A percentile compares a stretch with the other conserved stretches of the same genome.
phyloP scores from a whole-genome alignment of 2,329 filamentous ascomycete species.

The Paecilomyces formosus region DNA sequence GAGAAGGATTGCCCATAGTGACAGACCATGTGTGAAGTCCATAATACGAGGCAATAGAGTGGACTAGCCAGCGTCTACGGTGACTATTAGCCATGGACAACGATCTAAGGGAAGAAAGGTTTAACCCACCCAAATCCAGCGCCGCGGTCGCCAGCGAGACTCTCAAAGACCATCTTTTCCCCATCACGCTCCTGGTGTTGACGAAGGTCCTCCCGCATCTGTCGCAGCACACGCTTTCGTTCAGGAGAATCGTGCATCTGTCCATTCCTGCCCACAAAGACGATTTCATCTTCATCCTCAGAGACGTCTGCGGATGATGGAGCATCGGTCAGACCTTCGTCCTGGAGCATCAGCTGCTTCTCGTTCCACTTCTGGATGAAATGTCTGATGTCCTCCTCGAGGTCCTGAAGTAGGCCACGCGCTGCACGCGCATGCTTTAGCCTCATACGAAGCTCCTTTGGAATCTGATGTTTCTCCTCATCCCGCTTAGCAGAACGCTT shows the following conservation, averaged over 20 bases:
- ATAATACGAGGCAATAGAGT: conserved; percentile 88
- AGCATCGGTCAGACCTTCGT: conserved; percentile 39
- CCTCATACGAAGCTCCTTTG: conserved; percentile 70
- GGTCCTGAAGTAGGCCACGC: conserved; percentile 68
- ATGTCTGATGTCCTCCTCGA: conserved; percentile 75
- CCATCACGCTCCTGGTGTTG: conserved; percentile 39
- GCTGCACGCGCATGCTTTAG: conserved; percentile 75
- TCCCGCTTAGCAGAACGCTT: conserved; percentile 26
- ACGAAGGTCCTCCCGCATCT: conserved; percentile 27
- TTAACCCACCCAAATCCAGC: conserved; percentile 71
- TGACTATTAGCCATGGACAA: conserved; percentile 10
- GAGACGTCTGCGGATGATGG: conserved; percentile 37
- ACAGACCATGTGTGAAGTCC: conserved; percentile 78
- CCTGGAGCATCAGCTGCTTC: conserved; percentile 41
- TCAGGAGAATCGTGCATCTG: conserved; percentile 54
- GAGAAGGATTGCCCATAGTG: conserved; percentile 60
- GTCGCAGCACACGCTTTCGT: conserved; percentile 47
- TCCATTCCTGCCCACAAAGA: conserved; percentile 70
- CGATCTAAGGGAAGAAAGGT: conserved; percentile 1
- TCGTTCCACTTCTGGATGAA: conserved; percentile 61
- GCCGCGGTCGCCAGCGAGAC: conserved; percentile 63
- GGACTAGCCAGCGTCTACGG: conserved; percentile 77
- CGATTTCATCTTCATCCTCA: conserved; percentile 88
- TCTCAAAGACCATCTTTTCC: conserved; percentile 74
- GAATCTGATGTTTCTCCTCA: conserved; percentile 47